phyloP scores from a whole-genome alignment of 108 stramenopile genomes.

The Conticribra weissflogii region DNA sequence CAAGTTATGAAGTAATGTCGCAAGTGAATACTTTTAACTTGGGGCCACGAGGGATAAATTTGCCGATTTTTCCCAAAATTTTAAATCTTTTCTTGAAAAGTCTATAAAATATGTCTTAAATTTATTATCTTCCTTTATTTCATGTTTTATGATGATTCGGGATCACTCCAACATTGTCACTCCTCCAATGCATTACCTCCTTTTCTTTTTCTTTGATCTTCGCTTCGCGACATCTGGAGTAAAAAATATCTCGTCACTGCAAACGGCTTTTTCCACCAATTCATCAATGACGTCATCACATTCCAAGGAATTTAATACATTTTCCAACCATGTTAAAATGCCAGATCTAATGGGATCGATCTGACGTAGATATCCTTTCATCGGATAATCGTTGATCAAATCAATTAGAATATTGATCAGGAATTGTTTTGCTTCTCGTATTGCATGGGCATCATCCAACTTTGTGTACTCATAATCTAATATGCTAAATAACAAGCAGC shows the following conservation, averaged over 20 bases:
- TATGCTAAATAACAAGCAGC: constrained; percentile 59
- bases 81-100: no score
- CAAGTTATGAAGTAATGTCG: no score
- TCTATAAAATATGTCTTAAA: no score
- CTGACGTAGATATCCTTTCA: constrained; percentile 47
- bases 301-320: constrained; percentile 16
- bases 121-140: no score
- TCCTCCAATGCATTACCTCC: no score
- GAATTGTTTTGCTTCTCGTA: constrained; percentile 33
- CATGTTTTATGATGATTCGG: no score
- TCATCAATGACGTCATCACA: not conserved
- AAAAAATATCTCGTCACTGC: constrained; percentile 52
- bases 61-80: no score
- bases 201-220: constrained; percentile 27
- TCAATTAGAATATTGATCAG: constrained; percentile 29
- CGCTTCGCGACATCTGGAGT: constrained; percentile 44
- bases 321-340: constrained; percentile 52
- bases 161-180: no score
- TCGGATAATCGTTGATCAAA: constrained; percentile 57
- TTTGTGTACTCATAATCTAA: constrained; percentile 41
- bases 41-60: no score
- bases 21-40: no score
- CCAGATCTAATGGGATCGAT: constrained; percentile 46
- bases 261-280: constrained; percentile 28
- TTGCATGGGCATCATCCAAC: not conserved